A percentile compares a stretch with the other conserved stretches of the same genome.
Evolutionary conservation across 257 asterid species (phyloP).

Genomic region (Ehretia macrophylla): DNA sequence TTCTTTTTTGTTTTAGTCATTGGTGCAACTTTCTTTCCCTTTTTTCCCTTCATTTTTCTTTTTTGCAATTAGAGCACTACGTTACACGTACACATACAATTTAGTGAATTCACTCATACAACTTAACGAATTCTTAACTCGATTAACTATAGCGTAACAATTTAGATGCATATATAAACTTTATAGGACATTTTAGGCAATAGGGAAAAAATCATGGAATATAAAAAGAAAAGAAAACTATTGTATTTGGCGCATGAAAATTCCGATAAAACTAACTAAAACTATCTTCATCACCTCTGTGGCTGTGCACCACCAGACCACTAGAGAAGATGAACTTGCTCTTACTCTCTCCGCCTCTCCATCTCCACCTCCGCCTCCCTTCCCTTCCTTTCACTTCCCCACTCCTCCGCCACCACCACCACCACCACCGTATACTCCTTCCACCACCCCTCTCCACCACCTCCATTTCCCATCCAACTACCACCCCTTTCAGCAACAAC

Average conservation of each 20-base stretch:
- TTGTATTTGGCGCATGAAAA: background rate
- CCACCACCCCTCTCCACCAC: constrained; percentile 20
- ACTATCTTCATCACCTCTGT: background rate
- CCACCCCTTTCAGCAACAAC: constrained; percentile 27
- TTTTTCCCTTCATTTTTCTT: too few relatives aligned
- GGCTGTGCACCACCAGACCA: background rate
- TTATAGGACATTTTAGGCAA: background rate
- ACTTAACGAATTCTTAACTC: too few relatives aligned
- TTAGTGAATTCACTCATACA: too few relatives aligned
- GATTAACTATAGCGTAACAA: too few relatives aligned
- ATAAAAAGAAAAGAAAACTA: background rate
- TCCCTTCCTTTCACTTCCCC: constrained; percentile 33
- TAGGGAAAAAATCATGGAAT: background rate
- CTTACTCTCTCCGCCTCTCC: constrained; percentile 53
- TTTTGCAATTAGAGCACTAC: too few relatives aligned
- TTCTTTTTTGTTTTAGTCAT: too few relatives aligned
- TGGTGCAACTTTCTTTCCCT: too few relatives aligned
- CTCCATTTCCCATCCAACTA: constrained; percentile 19
- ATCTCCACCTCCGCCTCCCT: constrained; percentile 41
- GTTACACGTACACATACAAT: too few relatives aligned
- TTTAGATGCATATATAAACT: too few relatives aligned
- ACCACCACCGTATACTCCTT: background rate
- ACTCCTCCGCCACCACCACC: constrained; percentile 13
- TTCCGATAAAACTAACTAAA: too few relatives aligned
- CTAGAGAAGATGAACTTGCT: constrained; percentile 48